Evolutionary conservation across 2,329 filamentous ascomycete species (phyloP), one percentile per base, ranked within the genome.

Genomic region (Fusarium mundagurra): DNA sequence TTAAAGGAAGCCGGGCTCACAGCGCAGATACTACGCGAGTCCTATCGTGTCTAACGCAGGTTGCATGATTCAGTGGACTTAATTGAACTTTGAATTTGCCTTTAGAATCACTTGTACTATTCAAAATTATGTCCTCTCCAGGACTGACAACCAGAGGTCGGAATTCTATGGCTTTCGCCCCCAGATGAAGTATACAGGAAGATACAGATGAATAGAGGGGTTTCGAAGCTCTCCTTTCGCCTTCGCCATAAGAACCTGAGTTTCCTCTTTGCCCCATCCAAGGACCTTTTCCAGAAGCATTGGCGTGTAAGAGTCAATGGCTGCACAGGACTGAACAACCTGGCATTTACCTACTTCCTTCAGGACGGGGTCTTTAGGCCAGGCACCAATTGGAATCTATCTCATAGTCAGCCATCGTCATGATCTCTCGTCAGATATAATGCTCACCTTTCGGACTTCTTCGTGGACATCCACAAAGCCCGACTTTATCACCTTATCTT

Each of bases 141-240:
- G 5, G 8, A 31, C 36, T 31, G 20, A 41, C 11, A 31, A 18
- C 11, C 8, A 6, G 11, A 59, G 4, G 13, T 18, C 16, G 22
- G 24, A 16, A 5, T n/a, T 14, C 62, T 36, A 72, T 14, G 71
- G 71, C 20, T 72, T 73, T 31, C 34, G 64, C 5, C 63, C 73
- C 64, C 67, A 61, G 20, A 77, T 57, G 31, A 69, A 62, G 33
- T 75, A 71, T 8, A 72, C 68, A 2, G 72, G 72, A 24, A 64
- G 55, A 24, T 67, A 77, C 5, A 74, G 22, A 33, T 77, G 75
- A 39, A 74, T 64, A 14, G 75, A 54, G 22, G 73, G 59, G 31
- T 77, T 72, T 27, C 67, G 70, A 17, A 77, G 74, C 38, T 77
- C 75, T 24, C 73, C 76, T 44, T 68, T 71, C 10, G 71, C 61